These are phyloP conservation scores for Aurantiochytrium sp. DNA, from an alignment of 108 stramenopile species.

Conservation along the genomic window DNA sequence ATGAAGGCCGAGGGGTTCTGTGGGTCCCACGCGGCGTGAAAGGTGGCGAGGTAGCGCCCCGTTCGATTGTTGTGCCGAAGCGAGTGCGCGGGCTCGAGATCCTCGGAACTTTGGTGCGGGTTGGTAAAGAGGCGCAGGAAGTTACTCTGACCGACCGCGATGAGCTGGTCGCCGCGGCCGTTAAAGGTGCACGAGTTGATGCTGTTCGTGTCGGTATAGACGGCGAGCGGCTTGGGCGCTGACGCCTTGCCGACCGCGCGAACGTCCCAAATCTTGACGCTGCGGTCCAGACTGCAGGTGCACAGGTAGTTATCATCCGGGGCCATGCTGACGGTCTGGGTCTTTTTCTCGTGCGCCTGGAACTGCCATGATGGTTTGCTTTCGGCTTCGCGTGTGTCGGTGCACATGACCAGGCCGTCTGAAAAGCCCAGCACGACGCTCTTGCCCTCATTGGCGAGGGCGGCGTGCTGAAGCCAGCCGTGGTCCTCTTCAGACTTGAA, in stretches of 20 bases:
- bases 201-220: background rate
- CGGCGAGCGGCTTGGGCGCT: background rate
- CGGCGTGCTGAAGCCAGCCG: conserved; percentile 5
- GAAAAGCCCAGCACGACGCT: background rate
- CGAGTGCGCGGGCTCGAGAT: background rate
- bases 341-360: background rate
- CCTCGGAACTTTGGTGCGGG: background rate
- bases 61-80: background rate
- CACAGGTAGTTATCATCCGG: background rate
- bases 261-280: background rate
- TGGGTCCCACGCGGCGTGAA: background rate
- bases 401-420: background rate
- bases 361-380: background rate
- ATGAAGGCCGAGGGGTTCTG: background rate
- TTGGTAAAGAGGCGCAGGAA: background rate
- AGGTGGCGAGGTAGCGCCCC: background rate
- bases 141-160: background rate
- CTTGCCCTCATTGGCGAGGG: background rate
- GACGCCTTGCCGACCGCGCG: background rate
- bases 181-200: background rate
- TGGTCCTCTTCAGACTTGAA: background rate
- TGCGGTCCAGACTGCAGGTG: conserved; percentile 16
- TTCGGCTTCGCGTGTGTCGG: background rate
- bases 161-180: background rate
- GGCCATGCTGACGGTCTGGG: background rate